These are phyloP conservation scores for Juglanconis oblonga DNA, from an alignment of 2,329 filamentous ascomycete genomes.

Conservation along the genomic window DNA sequence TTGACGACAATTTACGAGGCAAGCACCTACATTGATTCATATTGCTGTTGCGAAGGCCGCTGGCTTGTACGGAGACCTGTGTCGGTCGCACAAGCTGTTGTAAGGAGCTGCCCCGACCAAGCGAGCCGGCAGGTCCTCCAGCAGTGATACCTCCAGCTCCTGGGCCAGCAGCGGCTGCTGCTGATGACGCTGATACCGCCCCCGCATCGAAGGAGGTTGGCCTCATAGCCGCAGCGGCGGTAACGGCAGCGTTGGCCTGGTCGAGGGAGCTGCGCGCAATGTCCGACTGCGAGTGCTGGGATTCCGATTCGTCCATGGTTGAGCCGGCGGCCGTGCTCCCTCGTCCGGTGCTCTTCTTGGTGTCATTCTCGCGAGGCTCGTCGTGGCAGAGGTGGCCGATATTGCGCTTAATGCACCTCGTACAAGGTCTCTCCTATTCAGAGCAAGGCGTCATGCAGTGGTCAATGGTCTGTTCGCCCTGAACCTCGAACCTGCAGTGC, in stretches of 20 bases:
- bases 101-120: conserved; percentile 53
- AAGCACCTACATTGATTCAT: conserved; percentile 70
- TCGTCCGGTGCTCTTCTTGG: conserved; percentile 65
- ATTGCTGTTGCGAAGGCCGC: conserved; percentile 56
- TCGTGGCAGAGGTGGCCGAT: conserved; percentile 98
- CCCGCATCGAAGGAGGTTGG: conserved; percentile 44
- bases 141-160: conserved; percentile 13
- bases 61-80: conserved; percentile 63
- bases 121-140: conserved; percentile 30
- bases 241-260: conserved; percentile 28
- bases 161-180: conserved; percentile 4
- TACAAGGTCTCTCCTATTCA: conserved; percentile 86
- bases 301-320: conserved; percentile 59
- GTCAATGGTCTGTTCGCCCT: conserved; percentile 33
- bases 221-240: conserved; percentile 50
- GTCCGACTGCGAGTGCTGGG: conserved; percentile 45
- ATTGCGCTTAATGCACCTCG: conserved; percentile 95
- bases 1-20: conserved; percentile 25
- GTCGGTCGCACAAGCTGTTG: conserved; percentile 72
- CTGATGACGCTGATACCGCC: conserved; percentile 24
- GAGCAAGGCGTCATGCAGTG: conserved; percentile 26
- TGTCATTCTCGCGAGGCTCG: conserved; percentile 80
- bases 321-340: conserved; percentile 52
- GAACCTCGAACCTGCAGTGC: conserved; percentile 18
- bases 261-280: conserved; percentile 55